Conservation (phyloP, 1,284 basidiomycete genomes). For the Sanghuangporus sanghuang region DNA sequence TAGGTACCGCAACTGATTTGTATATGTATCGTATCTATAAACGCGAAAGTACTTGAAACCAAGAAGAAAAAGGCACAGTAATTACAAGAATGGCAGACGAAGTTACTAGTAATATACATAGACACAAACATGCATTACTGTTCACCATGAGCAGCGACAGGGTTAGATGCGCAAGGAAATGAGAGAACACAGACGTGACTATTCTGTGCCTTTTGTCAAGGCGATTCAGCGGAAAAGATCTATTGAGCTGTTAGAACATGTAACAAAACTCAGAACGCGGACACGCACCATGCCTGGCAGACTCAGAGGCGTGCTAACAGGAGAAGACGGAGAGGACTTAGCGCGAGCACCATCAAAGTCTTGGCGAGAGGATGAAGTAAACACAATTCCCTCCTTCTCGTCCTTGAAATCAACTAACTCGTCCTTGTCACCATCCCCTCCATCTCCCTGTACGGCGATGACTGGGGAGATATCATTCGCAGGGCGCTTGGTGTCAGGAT, state of each 20-base stretch:
- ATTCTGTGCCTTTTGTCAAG: not conserved
- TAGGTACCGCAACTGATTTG: too few relatives aligned
- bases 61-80: too few relatives aligned
- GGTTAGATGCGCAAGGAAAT: too few relatives aligned
- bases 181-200: too few relatives aligned
- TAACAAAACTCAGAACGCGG: not conserved
- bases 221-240: not conserved
- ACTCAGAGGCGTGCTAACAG: conserved; percentile 15
- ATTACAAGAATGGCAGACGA: too few relatives aligned
- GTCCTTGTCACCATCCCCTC: not conserved
- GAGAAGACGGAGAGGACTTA: conserved; percentile 16
- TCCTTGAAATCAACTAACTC: not conserved
- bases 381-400: not conserved
- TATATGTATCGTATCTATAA: too few relatives aligned
- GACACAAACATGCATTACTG: too few relatives aligned
- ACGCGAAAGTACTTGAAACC: too few relatives aligned
- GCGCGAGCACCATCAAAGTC: not conserved
- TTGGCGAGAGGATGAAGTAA: not conserved
- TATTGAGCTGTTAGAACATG: not conserved
- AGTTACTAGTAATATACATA: too few relatives aligned
- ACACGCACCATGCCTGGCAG: conserved; percentile 6
- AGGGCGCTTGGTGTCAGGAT: not conserved
- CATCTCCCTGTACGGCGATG: not conserved
- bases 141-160: too few relatives aligned
- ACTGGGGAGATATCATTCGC: not conserved